Conservation (phyloP, 257 asterid genomes). For the Datura wrightii region DNA sequence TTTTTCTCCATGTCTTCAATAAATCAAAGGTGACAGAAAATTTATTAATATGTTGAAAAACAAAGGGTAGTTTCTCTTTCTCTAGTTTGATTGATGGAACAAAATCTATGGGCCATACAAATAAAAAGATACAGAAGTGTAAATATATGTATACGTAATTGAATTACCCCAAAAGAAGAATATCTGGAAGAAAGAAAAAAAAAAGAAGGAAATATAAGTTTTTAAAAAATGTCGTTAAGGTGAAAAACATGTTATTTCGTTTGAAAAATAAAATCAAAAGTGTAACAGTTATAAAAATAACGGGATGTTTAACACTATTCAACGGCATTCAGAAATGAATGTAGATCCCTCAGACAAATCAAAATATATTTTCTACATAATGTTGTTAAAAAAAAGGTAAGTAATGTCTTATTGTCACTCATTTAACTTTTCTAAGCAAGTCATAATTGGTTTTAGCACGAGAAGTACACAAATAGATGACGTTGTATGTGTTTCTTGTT, state of each 20-base stretch:
- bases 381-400: not conserved
- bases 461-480: not conserved
- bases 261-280: not conserved
- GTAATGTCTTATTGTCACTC: not conserved
- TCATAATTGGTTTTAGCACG: slow-evolving; percentile 1
- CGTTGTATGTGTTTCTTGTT: not conserved
- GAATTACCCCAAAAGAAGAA: not conserved
- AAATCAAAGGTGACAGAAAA: not conserved
- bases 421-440: not conserved
- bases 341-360: too few species aligned
- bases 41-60: not conserved
- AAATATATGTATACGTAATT: too few species aligned
- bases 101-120: not conserved
- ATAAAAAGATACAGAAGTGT: too few species aligned
- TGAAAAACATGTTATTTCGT: not conserved
- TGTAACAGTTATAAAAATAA: too few species aligned
- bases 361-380: too few species aligned
- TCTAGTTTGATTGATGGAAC: not conserved
- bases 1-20: not conserved
- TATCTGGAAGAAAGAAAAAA: too few species aligned
- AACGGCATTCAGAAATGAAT: too few species aligned
- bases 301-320: too few species aligned
- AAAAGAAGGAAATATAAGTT: not conserved
- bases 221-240: not conserved
- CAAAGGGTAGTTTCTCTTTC: not conserved